Evolutionary conservation across 2,329 filamentous ascomycete genomes (phyloP), one percentile per base, ranked within the genome.

Genomic region (Passalora sequoiae): DNA sequence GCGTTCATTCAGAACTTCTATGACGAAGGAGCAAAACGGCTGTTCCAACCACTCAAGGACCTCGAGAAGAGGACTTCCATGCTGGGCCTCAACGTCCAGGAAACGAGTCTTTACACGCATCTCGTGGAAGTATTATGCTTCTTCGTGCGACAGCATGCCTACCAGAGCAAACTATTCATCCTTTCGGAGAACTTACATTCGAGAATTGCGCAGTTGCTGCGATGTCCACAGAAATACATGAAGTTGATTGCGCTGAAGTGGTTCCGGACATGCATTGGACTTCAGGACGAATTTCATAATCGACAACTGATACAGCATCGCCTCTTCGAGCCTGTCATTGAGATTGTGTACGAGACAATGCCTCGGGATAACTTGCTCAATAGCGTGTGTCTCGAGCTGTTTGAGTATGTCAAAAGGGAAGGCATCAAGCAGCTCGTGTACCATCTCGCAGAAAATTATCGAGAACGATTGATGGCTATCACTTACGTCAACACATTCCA

Each of bases 51-150:
- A 4, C 69, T 98, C 33, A 82, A 89, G 52, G 82, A 89, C 43
- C 74, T 98, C 27, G 84, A 94, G 60, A 83, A 76, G 39, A 77
- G 81, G 49, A 24, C 44, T 21, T 51, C 47, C n/a, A 60, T 62
- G 55, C 33, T 44, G 5, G 74, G 81, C 49, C 82, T 97, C 53
- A 77, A 78, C 17, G 84, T 88, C 41, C 82, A 92, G 57, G 84
- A 95, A 64, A 87, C 92, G 19, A 86, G 87, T n/a, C 76, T 97
- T 50, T 94, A 89, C 65, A 83, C 82, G 15, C 92, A 96, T 63
- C 73, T 98, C 38, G 84, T 96, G 42, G 92, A 98, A 62, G 86
- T 96, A 20, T 75, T 97, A 38, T 89, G 86, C 62, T 97, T 94
- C 69, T 96, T 96, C 64, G 82, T 96, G 52, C 82, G 89, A 29